phyloP scores from a whole-genome alignment of 2,329 filamentous ascomycete genomes.

The Pseudocercospora ulei region DNA sequence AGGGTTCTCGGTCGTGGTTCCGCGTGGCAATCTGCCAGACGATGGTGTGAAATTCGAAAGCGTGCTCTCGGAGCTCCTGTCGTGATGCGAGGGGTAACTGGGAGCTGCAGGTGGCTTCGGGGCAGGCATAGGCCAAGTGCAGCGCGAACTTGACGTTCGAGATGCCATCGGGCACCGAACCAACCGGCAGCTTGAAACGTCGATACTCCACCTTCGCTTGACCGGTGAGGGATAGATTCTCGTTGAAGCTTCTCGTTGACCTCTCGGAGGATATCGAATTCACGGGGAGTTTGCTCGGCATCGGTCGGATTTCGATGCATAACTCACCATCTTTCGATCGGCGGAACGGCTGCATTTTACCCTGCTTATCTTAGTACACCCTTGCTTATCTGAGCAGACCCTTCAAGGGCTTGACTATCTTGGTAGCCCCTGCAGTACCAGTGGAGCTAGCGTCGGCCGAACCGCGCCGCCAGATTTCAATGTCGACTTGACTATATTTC shows the following conservation, averaged over 20 bases:
- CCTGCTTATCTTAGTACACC: no score
- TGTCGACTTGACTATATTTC: no score
- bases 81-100: background rate
- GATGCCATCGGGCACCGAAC: background rate
- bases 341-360: no score
- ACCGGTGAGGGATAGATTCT: background rate
- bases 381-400: no score
- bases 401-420: no score
- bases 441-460: no score
- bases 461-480: no score
- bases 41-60: background rate
- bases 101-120: background rate
- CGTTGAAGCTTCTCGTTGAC: constrained; percentile 2
- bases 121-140: background rate
- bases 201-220: constrained; percentile 7
- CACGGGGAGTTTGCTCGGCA: no score
- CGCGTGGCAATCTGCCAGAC: background rate
- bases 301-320: no score
- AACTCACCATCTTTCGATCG: no score
- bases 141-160: constrained; percentile 11
- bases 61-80: constrained; percentile 1
- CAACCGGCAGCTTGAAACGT: constrained; percentile 15
- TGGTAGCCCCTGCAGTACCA: no score
- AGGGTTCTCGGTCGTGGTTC: background rate
- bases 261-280: no score